Base-by-base conservation (phyloP, 75 land plant species). In the Sequoia sempervirens region DNA sequence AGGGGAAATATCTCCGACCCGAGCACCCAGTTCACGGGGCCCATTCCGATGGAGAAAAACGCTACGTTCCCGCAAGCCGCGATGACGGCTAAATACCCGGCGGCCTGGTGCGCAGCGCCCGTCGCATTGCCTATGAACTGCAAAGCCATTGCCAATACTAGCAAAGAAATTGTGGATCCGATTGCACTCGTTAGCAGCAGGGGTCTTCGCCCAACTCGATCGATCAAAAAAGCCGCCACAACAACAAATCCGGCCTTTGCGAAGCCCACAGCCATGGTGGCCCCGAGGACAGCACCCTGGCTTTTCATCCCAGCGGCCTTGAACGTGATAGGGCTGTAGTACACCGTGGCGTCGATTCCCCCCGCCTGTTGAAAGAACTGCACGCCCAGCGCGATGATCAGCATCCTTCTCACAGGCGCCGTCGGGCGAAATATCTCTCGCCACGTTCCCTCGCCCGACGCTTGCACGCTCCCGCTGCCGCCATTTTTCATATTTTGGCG, bases 331-430 rank as follows among this genome's bases (percentile, higher is more conserved):
- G 99, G 97, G 61, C 88, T 88, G 89, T 96, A 96, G 84, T 92
- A 91, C 34, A 95, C 92, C 41, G 90, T 91, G 18, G 99, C 93
- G 61, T 96, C 99, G 40, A 93, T 92, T 1, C 99, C 99, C 6
- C 90, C 89, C 2, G 95, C 97, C 79, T 96, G 99, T 90, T 93
- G 95, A 84, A 95, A 95, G 83, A 96, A 95, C 38, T 96, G 93
- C 12, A 96, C 82, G 8, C 97, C 99, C 5, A 96, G 82, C 14
- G 92, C 94, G 0, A 90, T 84, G 0, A 95, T 30, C 2, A 96
- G 90, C 84, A 96, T 92, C 9, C 97, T 88, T 28, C 91, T 83
- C 34, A 95, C 86, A 6, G 94, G 82, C 11, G 83, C 84, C 1
- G 93, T 78, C 0, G 99, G 99, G 41, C 69, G 34, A 6, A 93